Evolutionary conservation across 306 rosid species (phyloP), one percentile per base, ranked within the genome.

Genomic region (Neltuma alba): DNA sequence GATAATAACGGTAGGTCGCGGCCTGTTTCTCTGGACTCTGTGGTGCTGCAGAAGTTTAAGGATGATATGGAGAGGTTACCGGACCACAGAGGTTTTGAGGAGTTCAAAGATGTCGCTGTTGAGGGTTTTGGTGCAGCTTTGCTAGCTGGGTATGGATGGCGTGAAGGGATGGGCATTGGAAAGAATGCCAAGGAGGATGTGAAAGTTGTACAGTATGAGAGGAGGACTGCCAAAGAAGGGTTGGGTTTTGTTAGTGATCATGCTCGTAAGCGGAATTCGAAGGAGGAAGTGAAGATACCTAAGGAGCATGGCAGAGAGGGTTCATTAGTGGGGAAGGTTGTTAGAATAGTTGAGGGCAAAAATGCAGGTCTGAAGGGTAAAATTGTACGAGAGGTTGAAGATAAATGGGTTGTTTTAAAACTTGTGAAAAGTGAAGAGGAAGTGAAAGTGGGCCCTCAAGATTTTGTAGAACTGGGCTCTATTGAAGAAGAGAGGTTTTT

Each of bases 121-220:
- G 99, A 95, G 85, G 92, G 92, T 0, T 95, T 84, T 36, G 98
- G 87, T 16, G 89, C 88, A 0, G 98, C 99, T 12, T 52, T 95
- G 70, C 94, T 95, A 3, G 82, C 90, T 1, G 98, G 99, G 7
- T 95, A 91, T 55, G 99, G 99, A 3, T 95, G 99, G 99, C 66
- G 62, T 6, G 83, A 92, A 76, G 98, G 99, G 15, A 86, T 85
- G 82, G 99, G 98, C 4, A 92, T 95, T 9, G 99, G 98, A 11
- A 89, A 70, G 80, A 92, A 92, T 36, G 79, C 96, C 0, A 87
- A 86, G 76, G 96, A 86, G 80, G 97, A 95, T 72, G 87, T 88
- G 1, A 89, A 92, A 74, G 84, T 91, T 48, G 79, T 78, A 38
- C 81, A 89, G 86, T 86, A 81, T 34, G 80, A 80, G 25, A 76